Evolutionary conservation across 352 stramenopile species (phyloP).

Genomic region (Pythium plurisporium): DNA sequence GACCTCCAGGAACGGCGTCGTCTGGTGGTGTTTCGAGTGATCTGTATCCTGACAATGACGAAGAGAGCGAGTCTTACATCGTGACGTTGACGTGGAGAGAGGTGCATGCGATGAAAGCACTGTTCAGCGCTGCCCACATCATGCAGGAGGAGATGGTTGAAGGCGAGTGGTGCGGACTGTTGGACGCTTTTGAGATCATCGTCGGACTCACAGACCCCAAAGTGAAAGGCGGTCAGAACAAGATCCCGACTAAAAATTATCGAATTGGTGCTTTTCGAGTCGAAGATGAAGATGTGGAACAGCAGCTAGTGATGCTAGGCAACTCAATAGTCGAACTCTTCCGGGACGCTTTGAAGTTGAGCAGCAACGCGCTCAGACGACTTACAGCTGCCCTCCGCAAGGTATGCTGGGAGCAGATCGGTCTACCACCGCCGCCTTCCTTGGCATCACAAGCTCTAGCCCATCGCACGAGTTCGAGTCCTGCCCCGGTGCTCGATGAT

Average conservation of each 20-base stretch:
- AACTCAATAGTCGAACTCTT: constrained; percentile 87
- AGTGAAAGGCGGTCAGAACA: constrained; percentile 68
- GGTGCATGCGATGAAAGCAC: constrained; percentile 85
- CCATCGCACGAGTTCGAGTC: constrained; percentile 1
- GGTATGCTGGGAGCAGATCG: constrained; percentile 69
- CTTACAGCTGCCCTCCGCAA: constrained; percentile 58
- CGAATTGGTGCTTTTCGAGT: constrained; percentile 67
- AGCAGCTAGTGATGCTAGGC: constrained; percentile 80
- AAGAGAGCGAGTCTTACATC: constrained; percentile 63
- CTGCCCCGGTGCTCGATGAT: too few relatives aligned
- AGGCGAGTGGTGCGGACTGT: constrained; percentile 66
- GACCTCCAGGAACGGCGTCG: not conserved
- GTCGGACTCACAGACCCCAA: constrained; percentile 67
- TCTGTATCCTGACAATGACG: constrained; percentile 39
- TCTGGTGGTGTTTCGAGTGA: not conserved
- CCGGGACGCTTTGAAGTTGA: constrained; percentile 63
- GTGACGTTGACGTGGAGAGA: constrained; percentile 76
- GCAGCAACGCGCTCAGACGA: constrained; percentile 46
- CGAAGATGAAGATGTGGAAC: constrained; percentile 84
- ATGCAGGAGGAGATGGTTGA: constrained; percentile 82
- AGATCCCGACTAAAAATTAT: constrained; percentile 70
- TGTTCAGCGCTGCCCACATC: constrained; percentile 79
- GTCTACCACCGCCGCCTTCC: constrained; percentile 29
- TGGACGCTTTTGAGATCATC: constrained; percentile 81
- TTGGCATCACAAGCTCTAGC: not conserved